Conservation (phyloP, 768 basidiomycete genomes). For the Rhizopogon vulgaris region DNA sequence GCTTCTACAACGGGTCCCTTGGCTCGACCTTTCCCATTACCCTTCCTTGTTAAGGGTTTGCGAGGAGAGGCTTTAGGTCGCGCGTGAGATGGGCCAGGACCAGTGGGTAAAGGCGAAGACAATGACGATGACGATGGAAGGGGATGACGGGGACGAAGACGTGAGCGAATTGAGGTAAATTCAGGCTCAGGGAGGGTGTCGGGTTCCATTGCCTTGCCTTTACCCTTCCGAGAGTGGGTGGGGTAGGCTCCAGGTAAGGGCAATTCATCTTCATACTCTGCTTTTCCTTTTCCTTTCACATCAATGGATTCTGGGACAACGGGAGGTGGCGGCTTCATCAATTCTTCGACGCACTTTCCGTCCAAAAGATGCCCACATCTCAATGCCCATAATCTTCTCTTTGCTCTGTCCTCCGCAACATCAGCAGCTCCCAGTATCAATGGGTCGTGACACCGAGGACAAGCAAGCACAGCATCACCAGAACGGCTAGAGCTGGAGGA, state of each 20-base stretch:
- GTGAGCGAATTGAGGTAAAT: constrained; percentile 44
- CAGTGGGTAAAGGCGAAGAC: constrained; percentile 2
- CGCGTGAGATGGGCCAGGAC: constrained; percentile 2
- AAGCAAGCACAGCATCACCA: constrained; percentile 47
- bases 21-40: constrained; percentile 31
- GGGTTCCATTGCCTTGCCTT: constrained; percentile 29
- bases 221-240: constrained; percentile 8
- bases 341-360: constrained; percentile 60
- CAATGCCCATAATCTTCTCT: constrained; percentile 59
- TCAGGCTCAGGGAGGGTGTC: constrained; percentile 13
- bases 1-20: constrained; percentile 35
- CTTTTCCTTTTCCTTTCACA: constrained; percentile 37
- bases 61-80: constrained; percentile 1
- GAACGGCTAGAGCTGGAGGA: constrained; percentile 19
- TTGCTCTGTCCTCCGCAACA: constrained; percentile 39
- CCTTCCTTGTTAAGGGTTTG: constrained; percentile 12
- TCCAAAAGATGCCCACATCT: constrained; percentile 77
- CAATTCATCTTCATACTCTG: constrained; percentile 1
- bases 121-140: constrained; percentile 2
- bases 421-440: constrained; percentile 48
- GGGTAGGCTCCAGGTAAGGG: not conserved
- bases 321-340: constrained; percentile 40
- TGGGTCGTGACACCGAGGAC: constrained; percentile 61
- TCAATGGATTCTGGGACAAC: constrained; percentile 3
- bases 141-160: constrained; percentile 45